Evolutionary conservation across 1,139 yeast species (phyloP), one percentile per base, ranked within the genome.

Genomic region (Yamadazyma diddensiae): DNA sequence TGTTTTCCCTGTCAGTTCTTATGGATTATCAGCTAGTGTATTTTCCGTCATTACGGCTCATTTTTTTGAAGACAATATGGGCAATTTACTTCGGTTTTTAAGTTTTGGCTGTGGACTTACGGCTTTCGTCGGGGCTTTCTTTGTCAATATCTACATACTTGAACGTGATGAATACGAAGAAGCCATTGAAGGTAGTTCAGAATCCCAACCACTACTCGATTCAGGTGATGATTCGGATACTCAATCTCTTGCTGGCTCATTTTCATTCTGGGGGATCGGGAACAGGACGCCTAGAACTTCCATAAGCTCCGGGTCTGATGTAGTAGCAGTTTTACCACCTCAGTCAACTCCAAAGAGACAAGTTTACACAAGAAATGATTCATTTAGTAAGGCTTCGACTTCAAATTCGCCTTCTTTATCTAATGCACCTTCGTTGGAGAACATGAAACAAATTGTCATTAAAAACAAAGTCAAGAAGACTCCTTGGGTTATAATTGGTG

Each of bases 1-100:
- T 4, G 78, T 82, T 1, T 59, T 73, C 14, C 83, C 83, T 1
- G 79, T 77, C 3, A 67, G 82, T 21, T 59, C 76, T 3, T 77
- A 69, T 50, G 84, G 82, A 0, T 55, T 77, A 37, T 57, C 70
- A 2, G 74, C 74, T 10, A 67, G 71, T 3, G 39, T 68, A 10
- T 66, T 67, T 43, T 62, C 71, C 3, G 39, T 70, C 1, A 46
- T 76, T 11, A 66, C 80, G 8, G 73, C 78, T 3, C 50, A 56
- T 9, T 55, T 63, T 29, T 77, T 68, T 42, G 54, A 55, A 12
- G 65, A 63, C 26, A 50, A 75, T 36, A 63, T 78, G 6, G 73
- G 65, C 1, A 67, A 59, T 0, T 53, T 69, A 17, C 49, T 69
- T 31, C 42, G 48, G 27, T 68, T 68, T 37, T 54, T 69, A 37